These are phyloP conservation scores for Neonothopanus nambi DNA, from an alignment of 1,284 basidiomycete species.

Conservation along the genomic window DNA sequence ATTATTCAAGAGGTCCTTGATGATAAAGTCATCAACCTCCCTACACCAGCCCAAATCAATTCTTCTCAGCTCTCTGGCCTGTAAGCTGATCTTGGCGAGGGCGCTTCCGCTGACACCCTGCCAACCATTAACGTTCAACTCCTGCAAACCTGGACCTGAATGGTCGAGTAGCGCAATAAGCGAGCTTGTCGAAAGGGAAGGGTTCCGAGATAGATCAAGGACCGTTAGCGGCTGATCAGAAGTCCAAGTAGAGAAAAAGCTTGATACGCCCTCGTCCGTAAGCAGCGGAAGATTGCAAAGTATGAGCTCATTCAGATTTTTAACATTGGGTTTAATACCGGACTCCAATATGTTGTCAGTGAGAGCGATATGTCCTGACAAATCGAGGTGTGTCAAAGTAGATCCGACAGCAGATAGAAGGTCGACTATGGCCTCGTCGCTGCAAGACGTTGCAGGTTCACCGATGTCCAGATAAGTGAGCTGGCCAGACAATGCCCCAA, in stretches of 20 bases:
- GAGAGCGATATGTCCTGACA: constrained; percentile 65
- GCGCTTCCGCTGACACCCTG: constrained; percentile 59
- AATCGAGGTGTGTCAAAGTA: constrained; percentile 52
- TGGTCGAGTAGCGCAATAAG: constrained; percentile 71
- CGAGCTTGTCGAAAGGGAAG: constrained; percentile 55
- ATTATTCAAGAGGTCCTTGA: constrained; percentile 69
- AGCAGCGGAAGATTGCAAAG: constrained; percentile 64
- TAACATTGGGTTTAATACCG: constrained; percentile 61
- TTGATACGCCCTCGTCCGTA: constrained; percentile 66
- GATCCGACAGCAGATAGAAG: constrained; percentile 56
- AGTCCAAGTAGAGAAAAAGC: constrained; percentile 60
- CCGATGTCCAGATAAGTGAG: constrained; percentile 64
- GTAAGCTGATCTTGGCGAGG: constrained; percentile 52
- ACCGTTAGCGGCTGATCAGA: constrained; percentile 47
- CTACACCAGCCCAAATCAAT: constrained; percentile 91
- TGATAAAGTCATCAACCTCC: constrained; percentile 78
- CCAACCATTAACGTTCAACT: constrained; percentile 81
- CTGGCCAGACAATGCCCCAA: constrained; percentile 46
- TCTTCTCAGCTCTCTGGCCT: constrained; percentile 50
- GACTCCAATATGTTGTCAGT: constrained; percentile 65
- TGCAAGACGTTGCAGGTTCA: constrained; percentile 50
- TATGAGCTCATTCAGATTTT: constrained; percentile 53
- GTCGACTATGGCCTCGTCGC: constrained; percentile 58
- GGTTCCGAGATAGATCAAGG: constrained; percentile 66
- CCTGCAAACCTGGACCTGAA: constrained; percentile 61